Evolutionary conservation across 139 green algal species (phyloP), one percentile per base, ranked within the genome.

Genomic region (Chlorella sp.): DNA sequence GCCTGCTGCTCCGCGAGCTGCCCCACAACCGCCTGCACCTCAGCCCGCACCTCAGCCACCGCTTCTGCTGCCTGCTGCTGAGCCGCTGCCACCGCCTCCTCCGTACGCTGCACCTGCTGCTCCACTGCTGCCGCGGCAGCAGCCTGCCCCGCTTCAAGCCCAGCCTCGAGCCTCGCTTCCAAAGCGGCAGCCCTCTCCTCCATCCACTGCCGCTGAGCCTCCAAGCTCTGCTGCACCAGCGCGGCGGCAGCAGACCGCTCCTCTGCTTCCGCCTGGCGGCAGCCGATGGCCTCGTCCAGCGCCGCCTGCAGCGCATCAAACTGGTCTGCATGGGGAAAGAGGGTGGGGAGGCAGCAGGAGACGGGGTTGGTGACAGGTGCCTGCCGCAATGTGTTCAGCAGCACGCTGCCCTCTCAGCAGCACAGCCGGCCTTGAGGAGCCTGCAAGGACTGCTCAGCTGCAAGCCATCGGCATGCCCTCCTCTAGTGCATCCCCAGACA

Each of bases 251-350:
- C 78, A 7, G n/a, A 41, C 1, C 78, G 78, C 39, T 74, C 78
- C 78, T 64, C 78, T 5, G 63, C 63, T 63, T 83, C 78, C 11
- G n/a, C 63, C 68, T 44, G 39, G 41, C 78, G 62, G n/a, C 75
- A 26, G 38, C 44, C 41, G 16, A 85, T 80, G 21, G 70, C 81
- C 20, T 87, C 86, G 6, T 90, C 86, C 36, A 90, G 41, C 2
- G 86, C 76, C 21, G 51, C 26, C 56, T 90, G 86, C 47, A 90
- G 36, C 3, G 82, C 86, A 39, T 90, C 86, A 85, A 90, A 90
- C 74, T 90, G 86, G 62, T 90, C 86, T n/a, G 86, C 51, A 21
- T 21, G 9, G 44, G 7, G 9, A 9, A 6, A 51, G 44, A 51
- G 44, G 44, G 51, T 60, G 51, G 51, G n/a, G 2, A 60, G 44